Conservation (phyloP, 176 grass and related monocot species). For the Chloris gayana region DNA sequence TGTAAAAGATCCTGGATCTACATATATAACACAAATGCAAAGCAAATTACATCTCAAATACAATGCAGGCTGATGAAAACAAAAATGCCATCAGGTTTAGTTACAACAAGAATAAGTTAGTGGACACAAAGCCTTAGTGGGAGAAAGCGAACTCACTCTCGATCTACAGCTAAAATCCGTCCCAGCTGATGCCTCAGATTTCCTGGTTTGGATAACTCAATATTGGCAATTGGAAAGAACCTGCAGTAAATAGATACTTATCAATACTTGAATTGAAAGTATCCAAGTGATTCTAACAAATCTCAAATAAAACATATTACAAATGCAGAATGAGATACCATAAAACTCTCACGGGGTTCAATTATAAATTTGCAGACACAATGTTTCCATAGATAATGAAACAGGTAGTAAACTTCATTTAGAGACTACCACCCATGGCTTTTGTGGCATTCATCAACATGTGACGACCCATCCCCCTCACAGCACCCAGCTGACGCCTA, state of each 20-base stretch:
- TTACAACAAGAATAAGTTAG: conserved; percentile 6
- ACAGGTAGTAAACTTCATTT: conserved; percentile 11
- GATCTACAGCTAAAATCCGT: conserved; percentile 88
- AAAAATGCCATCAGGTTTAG: neutral
- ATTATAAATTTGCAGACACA: conserved; percentile 28
- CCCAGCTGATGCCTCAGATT: conserved; percentile 79
- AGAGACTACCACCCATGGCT: neutral
- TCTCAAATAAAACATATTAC: conserved; percentile 4
- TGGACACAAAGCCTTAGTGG: conserved; percentile 20
- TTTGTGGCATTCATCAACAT: neutral
- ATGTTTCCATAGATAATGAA: conserved; percentile 36
- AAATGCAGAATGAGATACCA: conserved; percentile 30
- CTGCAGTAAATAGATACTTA: conserved; percentile 52
- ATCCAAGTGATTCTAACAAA: neutral
- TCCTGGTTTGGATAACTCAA: conserved; percentile 94
- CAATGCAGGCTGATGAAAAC: neutral
- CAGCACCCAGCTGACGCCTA: neutral
- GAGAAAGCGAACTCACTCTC: conserved; percentile 62
- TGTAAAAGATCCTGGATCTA: neutral
- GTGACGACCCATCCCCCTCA: neutral
- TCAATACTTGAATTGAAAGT: conserved; percentile 26
- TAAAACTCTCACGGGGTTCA: neutral
- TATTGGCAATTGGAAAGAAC: conserved; percentile 76
- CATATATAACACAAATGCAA: conserved; percentile 15
- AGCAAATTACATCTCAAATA: neutral